Base-by-base conservation (phyloP, 129 eudicot species). In the Escallonia rubra region DNA sequence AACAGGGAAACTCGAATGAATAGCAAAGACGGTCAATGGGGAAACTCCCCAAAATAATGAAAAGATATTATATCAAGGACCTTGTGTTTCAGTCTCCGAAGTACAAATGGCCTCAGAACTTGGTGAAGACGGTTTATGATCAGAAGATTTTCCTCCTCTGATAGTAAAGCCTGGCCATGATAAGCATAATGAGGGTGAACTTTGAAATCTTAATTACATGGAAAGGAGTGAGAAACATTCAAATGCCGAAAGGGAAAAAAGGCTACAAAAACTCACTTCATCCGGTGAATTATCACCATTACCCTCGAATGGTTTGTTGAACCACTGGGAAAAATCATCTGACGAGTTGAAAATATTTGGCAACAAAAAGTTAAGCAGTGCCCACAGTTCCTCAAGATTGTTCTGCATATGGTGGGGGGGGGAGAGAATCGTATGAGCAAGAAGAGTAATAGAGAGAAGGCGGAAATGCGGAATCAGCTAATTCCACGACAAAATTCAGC, bases 381-480 rank as follows among this genome's bases (percentile, higher is more conserved):
- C 98, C 98, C 98, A 93, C 41, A 93, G 84, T 70, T 93, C 98
- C 83, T 93, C 98, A 61, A 89, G 96, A 84, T 86, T 93, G 77
- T 93, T 93, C 96, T 93, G 80, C 34, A 23, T 23, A 23, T 23
- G 34, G 1, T 0, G 1, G 34, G 16, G 1, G 34, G 1, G 34
- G 16, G 5, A 40, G 5, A 3, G 34, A 47, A 41, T 8, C 55
- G 44, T 3, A 34, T 10, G 39, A 41, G 23, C 68, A 50, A 43
- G 13, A 42, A 42, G 51, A 41, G 57, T 8, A 66, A 50, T 15
- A 54, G 52, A 8, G 8, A 11, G 10, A 54, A 39, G 3, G 41
- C 13, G 34, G 41, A 13, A 5, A 23, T 23, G 34, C 34, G 34
- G 34, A 23, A 23, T 23, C 34, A 23, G 34, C 34, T 23, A 23